Base-by-base conservation (phyloP, 2,329 filamentous ascomycete species). In the Fusarium penzigii region DNA sequence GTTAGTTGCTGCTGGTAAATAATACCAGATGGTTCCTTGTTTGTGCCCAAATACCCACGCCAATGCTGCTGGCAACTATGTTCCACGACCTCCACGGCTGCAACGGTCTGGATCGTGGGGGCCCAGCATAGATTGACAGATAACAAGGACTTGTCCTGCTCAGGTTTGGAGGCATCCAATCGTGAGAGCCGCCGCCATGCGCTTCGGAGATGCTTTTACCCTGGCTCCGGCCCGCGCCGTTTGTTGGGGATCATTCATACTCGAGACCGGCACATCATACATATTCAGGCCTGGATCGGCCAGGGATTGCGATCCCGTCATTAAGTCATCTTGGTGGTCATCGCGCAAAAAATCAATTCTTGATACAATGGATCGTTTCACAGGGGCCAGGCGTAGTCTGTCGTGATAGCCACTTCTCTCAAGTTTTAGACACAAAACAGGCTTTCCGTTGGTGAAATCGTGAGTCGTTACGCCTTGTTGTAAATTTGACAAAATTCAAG, bases 161-260 rank as follows among this genome's bases (percentile, higher is more conserved):
- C 20, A 7, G 20, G 20, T 25, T 25, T 25, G 20, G 20, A 25
- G 20, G 7, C 20, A 25, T 25, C 20, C 20, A 25, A 25, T 25
- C 20, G 20, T 25, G 20, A 25, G 20, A 25, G 7, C 20, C 20
- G 7, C 32, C 4, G 32, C 32, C 32, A 36, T 36, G 32, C 13
- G 32, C 10, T 36, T 36, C 32, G 38, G 44, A 47, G 40, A 40
- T 34, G 45, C 39, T 51, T 54, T 42, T 45, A 48, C 48, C 43
- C 48, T 45, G 44, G 48, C 48, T 41, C 42, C 51, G 54, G 48
- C 54, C 39, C 42, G 40, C 36, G 46, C 46, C 41, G 34, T 29
- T 29, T 34, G 16, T 14, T 36, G 32, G 13, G 10, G 13, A 36
- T 36, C 10, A 36, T 36, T 36, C 32, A 11, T 12, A 36, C 10